Percentiles rank a stretch among this genome's conserved stretches.
Evolutionary conservation across 2,329 filamentous ascomycete genomes (phyloP).

Genomic region (Dryadomyces quercivorus): DNA sequence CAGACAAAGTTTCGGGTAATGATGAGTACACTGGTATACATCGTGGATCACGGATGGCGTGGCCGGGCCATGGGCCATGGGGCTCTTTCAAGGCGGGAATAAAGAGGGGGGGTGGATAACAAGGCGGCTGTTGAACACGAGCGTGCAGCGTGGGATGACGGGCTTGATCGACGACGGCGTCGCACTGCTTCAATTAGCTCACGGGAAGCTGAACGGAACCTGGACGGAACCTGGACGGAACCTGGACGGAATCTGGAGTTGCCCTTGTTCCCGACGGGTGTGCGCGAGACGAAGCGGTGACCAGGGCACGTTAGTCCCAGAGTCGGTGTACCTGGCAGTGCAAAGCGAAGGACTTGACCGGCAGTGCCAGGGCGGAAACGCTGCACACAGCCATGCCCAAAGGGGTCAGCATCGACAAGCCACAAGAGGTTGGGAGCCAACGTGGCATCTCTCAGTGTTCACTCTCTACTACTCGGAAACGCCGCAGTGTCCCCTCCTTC

Average conservation of each 20-base stretch:
- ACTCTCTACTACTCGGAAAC: background rate
- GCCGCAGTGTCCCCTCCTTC: background rate
- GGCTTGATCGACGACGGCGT: constrained; percentile 2
- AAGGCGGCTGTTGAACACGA: background rate
- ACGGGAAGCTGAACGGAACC: background rate
- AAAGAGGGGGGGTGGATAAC: background rate
- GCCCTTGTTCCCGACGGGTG: background rate
- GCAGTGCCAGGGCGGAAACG: background rate
- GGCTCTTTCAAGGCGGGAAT: constrained; percentile 1
- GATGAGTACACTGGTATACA: background rate
- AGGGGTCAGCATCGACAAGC: background rate
- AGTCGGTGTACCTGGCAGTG: background rate
- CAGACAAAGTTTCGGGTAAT: background rate
- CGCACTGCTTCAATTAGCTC: background rate
- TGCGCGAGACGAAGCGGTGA: background rate
- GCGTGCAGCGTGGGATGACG: constrained; percentile 1
- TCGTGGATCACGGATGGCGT: background rate
- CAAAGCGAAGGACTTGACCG: background rate
- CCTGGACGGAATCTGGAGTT: background rate
- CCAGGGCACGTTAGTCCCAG: background rate
- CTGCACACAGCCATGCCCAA: background rate
- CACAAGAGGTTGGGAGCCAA: background rate
- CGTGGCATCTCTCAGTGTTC: background rate
- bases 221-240: too few species aligned
- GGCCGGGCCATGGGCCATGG: background rate